A percentile compares a stretch with the other conserved stretches of the same genome.
These are phyloP conservation scores for Calonectria pauciramosa DNA, from an alignment of 2,329 filamentous ascomycete genomes.

Conservation along the genomic window DNA sequence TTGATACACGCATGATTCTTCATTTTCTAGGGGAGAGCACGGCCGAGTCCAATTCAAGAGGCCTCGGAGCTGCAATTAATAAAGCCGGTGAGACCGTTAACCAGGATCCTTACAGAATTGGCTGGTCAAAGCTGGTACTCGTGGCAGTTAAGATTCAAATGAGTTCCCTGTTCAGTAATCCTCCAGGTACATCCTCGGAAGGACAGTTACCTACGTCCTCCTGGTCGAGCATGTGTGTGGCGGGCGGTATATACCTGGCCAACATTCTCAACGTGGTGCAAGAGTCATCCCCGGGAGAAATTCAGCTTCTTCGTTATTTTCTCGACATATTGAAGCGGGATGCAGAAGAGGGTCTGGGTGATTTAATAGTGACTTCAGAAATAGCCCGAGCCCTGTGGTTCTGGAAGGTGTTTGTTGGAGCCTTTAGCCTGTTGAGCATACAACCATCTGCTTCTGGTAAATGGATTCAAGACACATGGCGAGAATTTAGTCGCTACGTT, in stretches of 20 bases:
- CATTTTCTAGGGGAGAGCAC: not conserved
- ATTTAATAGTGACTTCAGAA: not conserved
- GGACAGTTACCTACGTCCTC: not conserved
- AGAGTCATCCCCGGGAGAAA: not conserved
- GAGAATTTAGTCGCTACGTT: not conserved
- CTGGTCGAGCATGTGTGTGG: not conserved
- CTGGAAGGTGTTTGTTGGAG: conserved; percentile 3
- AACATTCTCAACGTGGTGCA: not conserved
- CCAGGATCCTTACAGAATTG: not conserved
- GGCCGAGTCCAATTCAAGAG: no score
- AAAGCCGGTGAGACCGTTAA: not conserved
- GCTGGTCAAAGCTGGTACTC: not conserved
- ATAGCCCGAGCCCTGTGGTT: not conserved
- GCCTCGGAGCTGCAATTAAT: not conserved
- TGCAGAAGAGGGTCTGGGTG: not conserved
- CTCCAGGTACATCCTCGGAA: not conserved
- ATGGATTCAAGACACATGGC: not conserved
- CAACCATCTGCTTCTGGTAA: not conserved
- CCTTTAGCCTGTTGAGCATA: not conserved
- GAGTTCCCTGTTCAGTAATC: not conserved
- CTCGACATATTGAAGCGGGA: not conserved
- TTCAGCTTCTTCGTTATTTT: not conserved
- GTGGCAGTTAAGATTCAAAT: not conserved
- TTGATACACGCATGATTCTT: not conserved
- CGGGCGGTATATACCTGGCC: not conserved